Evolutionary conservation across 306 rosid species (phyloP).

Genomic region (cucumber (Cucumis sativus)): DNA sequence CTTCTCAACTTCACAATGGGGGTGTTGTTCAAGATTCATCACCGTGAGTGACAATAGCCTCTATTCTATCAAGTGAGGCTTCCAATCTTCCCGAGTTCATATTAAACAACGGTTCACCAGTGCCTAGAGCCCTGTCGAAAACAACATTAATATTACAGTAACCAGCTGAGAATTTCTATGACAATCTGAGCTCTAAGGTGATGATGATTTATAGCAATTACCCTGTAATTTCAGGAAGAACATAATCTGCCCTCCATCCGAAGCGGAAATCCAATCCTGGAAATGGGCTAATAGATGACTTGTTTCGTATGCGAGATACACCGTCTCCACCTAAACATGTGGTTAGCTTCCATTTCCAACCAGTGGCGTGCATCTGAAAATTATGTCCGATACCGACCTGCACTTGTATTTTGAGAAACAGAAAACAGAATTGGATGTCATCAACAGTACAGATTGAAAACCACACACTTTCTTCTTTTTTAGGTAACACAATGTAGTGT

Average conservation of each 20-base stretch:
- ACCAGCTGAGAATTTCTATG: neutral
- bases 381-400: slow-evolving; percentile 89
- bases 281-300: slow-evolving; percentile 61
- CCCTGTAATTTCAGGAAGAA: slow-evolving; percentile 91
- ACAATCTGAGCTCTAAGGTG: neutral
- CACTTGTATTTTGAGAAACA: slow-evolving; percentile 11
- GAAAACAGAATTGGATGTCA: neutral
- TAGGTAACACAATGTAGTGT: neutral
- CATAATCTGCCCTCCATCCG: slow-evolving; percentile 93
- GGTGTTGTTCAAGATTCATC: slow-evolving; percentile 17
- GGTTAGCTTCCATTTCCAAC: slow-evolving; percentile 96
- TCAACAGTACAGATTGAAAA: neutral
- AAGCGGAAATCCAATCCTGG: slow-evolving; percentile 82
- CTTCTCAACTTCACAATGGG: neutral
- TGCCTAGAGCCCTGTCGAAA: slow-evolving; percentile 59
- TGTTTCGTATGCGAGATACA: slow-evolving; percentile 66
- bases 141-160: slow-evolving; percentile 8
- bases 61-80: slow-evolving; percentile 91
- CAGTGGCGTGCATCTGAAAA: slow-evolving; percentile 72
- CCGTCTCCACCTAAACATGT: slow-evolving; percentile 96
- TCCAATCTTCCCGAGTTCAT: slow-evolving; percentile 70
- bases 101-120: slow-evolving; percentile 80
- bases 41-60: slow-evolving; percentile 61
- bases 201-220: neutral
- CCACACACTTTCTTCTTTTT: neutral